Evolutionary conservation across 148 eudicot genomes (phyloP).

Genomic region (Chenopodium quinoa): DNA sequence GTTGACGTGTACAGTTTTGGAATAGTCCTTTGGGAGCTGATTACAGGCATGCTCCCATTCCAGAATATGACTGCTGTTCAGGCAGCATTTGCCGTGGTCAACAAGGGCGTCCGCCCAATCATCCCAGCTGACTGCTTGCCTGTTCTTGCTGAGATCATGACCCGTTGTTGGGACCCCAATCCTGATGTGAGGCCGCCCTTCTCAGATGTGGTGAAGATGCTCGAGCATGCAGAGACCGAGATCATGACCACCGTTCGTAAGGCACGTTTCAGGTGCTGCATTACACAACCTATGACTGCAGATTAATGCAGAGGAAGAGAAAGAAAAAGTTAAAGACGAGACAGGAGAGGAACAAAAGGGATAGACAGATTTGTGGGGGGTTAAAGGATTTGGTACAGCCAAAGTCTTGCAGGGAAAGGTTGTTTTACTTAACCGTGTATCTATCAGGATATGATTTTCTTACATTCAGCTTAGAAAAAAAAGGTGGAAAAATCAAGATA

Average conservation of each 20-base stretch:
- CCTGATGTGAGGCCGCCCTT: conserved; percentile 86
- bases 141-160: conserved; percentile 78
- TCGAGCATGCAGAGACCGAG: conserved; percentile 81
- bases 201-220: conserved; percentile 73
- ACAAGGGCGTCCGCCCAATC: conserved; percentile 83
- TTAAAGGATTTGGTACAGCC: not conserved
- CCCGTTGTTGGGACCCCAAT: conserved; percentile 88
- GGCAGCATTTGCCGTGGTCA: conserved; percentile 98
- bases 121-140: conserved; percentile 77
- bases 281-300: conserved; percentile 81
- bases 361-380: conserved; percentile 14
- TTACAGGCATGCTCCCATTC: conserved; percentile 93
- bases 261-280: conserved; percentile 98
- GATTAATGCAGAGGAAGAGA: conserved; percentile 45
- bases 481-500: conserved; percentile 23
- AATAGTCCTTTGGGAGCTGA: conserved; percentile 91
- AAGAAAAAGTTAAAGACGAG: conserved; percentile 1
- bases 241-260: conserved; percentile 85
- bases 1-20: conserved; percentile 97
- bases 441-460: conserved; percentile 33
- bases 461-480: conserved; percentile 32
- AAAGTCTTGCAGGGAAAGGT: conserved; percentile 19
- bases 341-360: conserved; percentile 17
- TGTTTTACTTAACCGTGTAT: conserved; percentile 34
- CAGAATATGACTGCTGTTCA: conserved; percentile 97